Percentiles rank a stretch among this genome's conserved stretches.
Evolutionary conservation across 1,139 yeast genomes (phyloP).

Genomic region (Geotrichum histeridarum): DNA sequence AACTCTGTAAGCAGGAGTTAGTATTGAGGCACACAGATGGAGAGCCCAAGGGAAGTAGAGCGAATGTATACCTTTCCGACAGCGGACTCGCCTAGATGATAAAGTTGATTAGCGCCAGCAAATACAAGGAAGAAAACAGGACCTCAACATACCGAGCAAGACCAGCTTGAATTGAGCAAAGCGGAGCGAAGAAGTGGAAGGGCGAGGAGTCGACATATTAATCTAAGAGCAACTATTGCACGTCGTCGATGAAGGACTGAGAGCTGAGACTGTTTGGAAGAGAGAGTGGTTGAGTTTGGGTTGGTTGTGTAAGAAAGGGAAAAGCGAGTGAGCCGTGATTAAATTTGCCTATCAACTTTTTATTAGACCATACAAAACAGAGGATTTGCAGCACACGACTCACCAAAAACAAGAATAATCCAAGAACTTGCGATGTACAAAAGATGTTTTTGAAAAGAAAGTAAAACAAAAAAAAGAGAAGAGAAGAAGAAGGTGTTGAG

Average conservation of each 20-base stretch:
- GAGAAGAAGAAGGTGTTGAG: not conserved
- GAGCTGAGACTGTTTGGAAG: not conserved
- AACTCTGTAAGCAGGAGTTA: constrained; percentile 41
- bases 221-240: not conserved
- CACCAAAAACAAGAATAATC: not conserved
- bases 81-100: constrained; percentile 72
- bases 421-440: not conserved
- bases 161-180: constrained; percentile 78
- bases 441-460: not conserved
- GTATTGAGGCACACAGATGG: not conserved
- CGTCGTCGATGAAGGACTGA: not conserved
- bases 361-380: too few relatives aligned
- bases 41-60: too few relatives aligned
- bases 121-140: not conserved
- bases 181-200: constrained; percentile 37
- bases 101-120: not conserved
- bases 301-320: not conserved
- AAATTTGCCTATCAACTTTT: too few relatives aligned
- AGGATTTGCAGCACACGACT: too few relatives aligned
- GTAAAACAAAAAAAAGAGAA: not conserved
- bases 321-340: not conserved
- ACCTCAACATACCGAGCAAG: constrained; percentile 47
- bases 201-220: constrained; percentile 33
- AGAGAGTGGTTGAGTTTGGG: not conserved
- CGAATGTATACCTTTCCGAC: constrained; percentile 64